These are phyloP conservation scores for Hericium erinaceus DNA, from an alignment of 768 basidiomycete species.

Conservation along the genomic window DNA sequence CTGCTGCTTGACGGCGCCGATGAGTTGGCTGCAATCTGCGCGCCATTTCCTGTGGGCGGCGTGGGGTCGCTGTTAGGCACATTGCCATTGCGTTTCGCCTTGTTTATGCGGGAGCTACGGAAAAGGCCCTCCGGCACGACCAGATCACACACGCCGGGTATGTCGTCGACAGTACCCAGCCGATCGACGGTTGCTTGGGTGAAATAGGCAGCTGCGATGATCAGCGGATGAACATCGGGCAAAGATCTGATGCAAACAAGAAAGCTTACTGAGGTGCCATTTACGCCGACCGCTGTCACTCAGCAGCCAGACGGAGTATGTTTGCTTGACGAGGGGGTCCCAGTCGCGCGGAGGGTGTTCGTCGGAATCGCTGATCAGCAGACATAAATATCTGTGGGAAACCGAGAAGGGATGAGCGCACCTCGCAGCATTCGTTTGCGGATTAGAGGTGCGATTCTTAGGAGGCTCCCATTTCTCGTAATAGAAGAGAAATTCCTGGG, in stretches of 20 bases:
- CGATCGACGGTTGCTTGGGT: constrained; percentile 67
- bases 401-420: constrained; percentile 7
- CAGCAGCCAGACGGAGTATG: constrained; percentile 33
- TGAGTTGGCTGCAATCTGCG: background rate
- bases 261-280: constrained; percentile 42
- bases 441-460: constrained; percentile 21
- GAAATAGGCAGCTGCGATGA: constrained; percentile 65
- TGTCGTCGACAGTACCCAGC: constrained; percentile 61
- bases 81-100: constrained; percentile 39
- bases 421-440: constrained; percentile 22
- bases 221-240: background rate
- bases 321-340: constrained; percentile 42
- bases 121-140: constrained; percentile 71
- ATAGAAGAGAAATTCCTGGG: constrained; percentile 47
- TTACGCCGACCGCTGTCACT: constrained; percentile 19
- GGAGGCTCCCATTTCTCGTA: constrained; percentile 37
- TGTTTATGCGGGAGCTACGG: constrained; percentile 65
- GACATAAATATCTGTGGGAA: constrained; percentile 5
- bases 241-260: background rate
- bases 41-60: background rate
- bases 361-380: constrained; percentile 19
- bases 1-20: background rate
- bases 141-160: constrained; percentile 57
- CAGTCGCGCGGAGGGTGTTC: constrained; percentile 32
- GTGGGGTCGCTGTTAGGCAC: constrained; percentile 31